These are phyloP conservation scores for Colletotrichum caudatum DNA, from an alignment of 2,329 filamentous ascomycete species.

Conservation along the genomic window DNA sequence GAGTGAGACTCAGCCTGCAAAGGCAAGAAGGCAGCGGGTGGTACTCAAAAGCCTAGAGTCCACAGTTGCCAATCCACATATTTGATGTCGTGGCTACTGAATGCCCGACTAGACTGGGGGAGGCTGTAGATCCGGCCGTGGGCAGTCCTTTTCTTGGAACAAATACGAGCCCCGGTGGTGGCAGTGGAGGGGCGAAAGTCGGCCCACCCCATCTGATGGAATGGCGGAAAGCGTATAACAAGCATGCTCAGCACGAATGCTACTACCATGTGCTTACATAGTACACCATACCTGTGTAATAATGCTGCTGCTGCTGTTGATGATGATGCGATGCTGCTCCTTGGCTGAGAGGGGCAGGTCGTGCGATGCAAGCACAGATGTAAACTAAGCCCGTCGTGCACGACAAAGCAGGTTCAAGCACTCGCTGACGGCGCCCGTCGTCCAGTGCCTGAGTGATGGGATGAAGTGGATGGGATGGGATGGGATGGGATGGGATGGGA, in stretches of 20 bases:
- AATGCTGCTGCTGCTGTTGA: not conserved
- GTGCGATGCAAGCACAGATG: conserved; percentile 6
- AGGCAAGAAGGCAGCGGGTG: not conserved
- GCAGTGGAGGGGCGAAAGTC: conserved; percentile 18
- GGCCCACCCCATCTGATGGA: conserved; percentile 33
- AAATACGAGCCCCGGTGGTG: conserved; percentile 33
- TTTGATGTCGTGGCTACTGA: conserved; percentile 23
- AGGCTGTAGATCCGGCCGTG: conserved; percentile 33
- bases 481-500: not conserved
- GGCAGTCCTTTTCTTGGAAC: conserved; percentile 39
- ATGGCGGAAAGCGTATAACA: conserved; percentile 9
- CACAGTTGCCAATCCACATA: conserved; percentile 21
- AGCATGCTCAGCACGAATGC: not conserved
- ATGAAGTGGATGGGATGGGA: conserved; percentile 2
- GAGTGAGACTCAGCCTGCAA: conserved; percentile 2
- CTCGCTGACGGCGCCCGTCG: not conserved
- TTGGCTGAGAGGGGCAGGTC: conserved; percentile 8
- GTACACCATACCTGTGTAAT: not conserved
- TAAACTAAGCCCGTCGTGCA: not conserved
- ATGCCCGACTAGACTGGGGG: conserved; percentile 11
- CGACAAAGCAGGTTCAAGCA: conserved; percentile 10
- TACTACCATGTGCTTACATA: not conserved
- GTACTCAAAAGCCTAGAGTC: conserved; percentile 1
- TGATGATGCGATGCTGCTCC: not conserved
- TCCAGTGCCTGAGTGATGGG: not conserved